Percentiles rank a stretch among this genome's conserved stretches.
Evolutionary conservation across 352 stramenopile genomes (phyloP).

Genomic region (Phytophthora cryptogea): DNA sequence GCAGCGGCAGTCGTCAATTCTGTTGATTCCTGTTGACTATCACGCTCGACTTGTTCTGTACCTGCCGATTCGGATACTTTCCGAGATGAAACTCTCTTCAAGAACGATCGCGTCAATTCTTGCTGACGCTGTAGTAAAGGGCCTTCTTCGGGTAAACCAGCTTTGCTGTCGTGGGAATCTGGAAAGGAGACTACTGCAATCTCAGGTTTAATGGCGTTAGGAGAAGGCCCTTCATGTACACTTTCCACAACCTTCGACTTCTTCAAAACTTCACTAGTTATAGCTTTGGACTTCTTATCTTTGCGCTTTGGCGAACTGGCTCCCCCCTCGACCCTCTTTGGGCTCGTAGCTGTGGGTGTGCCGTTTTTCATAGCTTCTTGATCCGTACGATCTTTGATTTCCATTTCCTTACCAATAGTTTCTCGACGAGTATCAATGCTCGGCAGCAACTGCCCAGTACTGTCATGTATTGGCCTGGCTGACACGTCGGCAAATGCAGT

Average conservation of each 20-base stretch:
- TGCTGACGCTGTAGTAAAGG: constrained; percentile 14
- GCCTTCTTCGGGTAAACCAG: constrained; percentile 2
- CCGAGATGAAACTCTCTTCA: constrained; percentile 21
- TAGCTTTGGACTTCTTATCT: constrained; percentile 1
- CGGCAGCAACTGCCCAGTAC: not conserved
- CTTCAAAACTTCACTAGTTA: not conserved
- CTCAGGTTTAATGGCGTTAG: not conserved
- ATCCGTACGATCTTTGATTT: not conserved
- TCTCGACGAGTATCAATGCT: not conserved
- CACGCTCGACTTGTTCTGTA: constrained; percentile 9
- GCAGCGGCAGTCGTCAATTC: not conserved
- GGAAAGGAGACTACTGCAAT: not conserved
- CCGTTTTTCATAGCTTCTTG: not conserved
- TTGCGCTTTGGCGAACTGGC: not conserved
- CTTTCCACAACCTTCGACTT: not conserved
- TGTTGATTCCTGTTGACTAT: not conserved
- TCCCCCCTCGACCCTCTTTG: not conserved
- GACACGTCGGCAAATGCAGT: not conserved
- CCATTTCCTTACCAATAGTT: not conserved
- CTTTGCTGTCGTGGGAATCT: not conserved
- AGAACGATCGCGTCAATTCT: constrained; percentile 18
- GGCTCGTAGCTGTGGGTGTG: not conserved
- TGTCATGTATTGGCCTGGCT: not conserved
- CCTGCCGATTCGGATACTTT: constrained; percentile 3
- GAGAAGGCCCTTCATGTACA: not conserved